Conservation (phyloP, 192 early-diverging fungal species). For the Martensiomyces pterosporus region DNA sequence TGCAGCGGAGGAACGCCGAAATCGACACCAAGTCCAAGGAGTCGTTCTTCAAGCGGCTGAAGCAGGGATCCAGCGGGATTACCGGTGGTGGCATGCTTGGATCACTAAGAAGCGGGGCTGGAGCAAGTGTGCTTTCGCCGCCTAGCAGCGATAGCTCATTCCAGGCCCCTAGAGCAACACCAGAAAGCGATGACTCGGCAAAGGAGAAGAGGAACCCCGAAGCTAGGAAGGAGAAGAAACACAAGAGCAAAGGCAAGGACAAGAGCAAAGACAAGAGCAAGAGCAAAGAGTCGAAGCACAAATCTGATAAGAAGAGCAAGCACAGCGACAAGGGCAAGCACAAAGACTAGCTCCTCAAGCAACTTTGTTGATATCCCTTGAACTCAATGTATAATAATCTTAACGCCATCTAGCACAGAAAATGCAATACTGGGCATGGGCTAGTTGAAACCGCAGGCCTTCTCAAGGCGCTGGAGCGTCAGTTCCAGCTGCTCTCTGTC, state of each 20-base stretch:
- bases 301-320: conserved; percentile 11
- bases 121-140: too few species aligned
- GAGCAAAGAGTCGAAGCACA: conserved; percentile 3
- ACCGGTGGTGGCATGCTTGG: too few species aligned
- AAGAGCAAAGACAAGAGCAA: not conserved
- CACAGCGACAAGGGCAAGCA: conserved; percentile 5
- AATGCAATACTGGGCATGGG: not conserved
- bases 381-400: not conserved
- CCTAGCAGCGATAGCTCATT: too few species aligned
- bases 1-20: conserved; percentile 25
- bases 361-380: not conserved
- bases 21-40: conserved; percentile 16
- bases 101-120: too few species aligned
- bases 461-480: conserved; percentile 50
- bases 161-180: conserved; percentile 4
- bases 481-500: conserved; percentile 41
- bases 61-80: conserved; percentile 2
- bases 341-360: not conserved
- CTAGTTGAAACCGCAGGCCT: conserved; percentile 11
- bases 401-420: not conserved
- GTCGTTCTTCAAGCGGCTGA: conserved; percentile 38
- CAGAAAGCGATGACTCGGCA: not conserved
- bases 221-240: conserved; percentile 2
- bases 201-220: not conserved
- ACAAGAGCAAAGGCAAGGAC: conserved; percentile 7